A percentile compares a stretch with the other conserved stretches of the same genome.
Conservation (phyloP, 2,329 filamentous ascomycete species). For the Talaromyces marneffei region DNA sequence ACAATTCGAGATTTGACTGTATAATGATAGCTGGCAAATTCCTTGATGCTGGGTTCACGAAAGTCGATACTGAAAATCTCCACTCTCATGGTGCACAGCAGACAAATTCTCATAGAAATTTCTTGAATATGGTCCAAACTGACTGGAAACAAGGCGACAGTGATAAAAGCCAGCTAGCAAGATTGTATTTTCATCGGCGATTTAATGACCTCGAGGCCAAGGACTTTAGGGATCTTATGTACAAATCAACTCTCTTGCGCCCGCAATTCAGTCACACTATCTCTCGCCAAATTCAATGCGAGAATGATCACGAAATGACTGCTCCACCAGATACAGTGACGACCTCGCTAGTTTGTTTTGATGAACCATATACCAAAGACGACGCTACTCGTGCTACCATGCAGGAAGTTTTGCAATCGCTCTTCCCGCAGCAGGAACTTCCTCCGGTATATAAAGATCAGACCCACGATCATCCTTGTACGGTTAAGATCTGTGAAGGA, state of each 20-base stretch:
- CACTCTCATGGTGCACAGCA: slow-evolving; percentile 19
- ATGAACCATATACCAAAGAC: neutral
- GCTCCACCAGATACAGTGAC: neutral
- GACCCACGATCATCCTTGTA: neutral
- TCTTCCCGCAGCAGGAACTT: neutral
- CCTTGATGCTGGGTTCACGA: slow-evolving; percentile 33
- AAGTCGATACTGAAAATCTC: slow-evolving; percentile 21
- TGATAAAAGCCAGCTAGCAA: neutral
- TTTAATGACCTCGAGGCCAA: neutral
- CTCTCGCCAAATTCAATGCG: neutral
- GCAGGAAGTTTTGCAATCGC: neutral
- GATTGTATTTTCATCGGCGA: neutral
- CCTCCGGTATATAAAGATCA: neutral
- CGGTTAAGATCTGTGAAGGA: neutral
- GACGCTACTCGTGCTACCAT: neutral
- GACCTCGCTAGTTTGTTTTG: neutral
- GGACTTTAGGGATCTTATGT: neutral
- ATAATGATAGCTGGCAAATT: slow-evolving; percentile 32
- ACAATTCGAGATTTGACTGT: slow-evolving; percentile 23
- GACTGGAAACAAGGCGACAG: neutral
- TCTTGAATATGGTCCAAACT: neutral
- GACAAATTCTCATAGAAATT: neutral
- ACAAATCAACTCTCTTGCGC: slow-evolving; percentile 4
- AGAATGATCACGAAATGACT: neutral
- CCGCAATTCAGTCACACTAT: slow-evolving; percentile 1